phyloP scores from a whole-genome alignment of 1,139 yeast genomes.

The Saccharomyces hybrid region DNA sequence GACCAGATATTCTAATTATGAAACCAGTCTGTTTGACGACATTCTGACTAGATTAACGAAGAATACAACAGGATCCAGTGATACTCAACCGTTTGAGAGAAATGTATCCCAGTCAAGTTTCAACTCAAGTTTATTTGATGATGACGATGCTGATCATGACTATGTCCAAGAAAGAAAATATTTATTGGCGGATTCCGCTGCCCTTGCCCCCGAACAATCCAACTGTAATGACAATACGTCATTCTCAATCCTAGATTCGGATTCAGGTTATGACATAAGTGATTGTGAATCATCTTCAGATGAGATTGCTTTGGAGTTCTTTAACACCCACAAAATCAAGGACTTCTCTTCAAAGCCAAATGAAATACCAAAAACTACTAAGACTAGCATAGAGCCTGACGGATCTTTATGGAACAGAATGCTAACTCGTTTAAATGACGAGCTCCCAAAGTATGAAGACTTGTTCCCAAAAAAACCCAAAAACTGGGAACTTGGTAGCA shows the following conservation, averaged over 20 bases:
- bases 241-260: neutral
- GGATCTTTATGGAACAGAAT: constrained; percentile 55
- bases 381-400: constrained; percentile 9
- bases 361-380: constrained; percentile 11
- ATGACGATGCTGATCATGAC: constrained; percentile 1
- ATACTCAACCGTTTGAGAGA: neutral
- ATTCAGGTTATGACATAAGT: neutral
- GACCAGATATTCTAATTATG: neutral
- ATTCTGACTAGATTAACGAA: neutral
- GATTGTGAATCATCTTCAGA: neutral
- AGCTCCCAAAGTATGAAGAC: constrained; percentile 73
- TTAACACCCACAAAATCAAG: neutral
- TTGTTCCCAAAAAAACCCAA: constrained; percentile 48
- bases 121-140: constrained; percentile 58
- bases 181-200: constrained; percentile 13
- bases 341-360: neutral
- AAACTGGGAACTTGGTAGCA: neutral
- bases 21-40: neutral
- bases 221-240: constrained; percentile 26
- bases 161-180: neutral
- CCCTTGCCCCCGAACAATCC: constrained; percentile 22
- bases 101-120: constrained; percentile 34
- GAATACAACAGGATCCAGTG: neutral
- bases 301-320: neutral
- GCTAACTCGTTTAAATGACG: constrained; percentile 51